Evolutionary conservation across 306 rosid genomes (phyloP), one percentile per base, ranked within the genome.

Genomic region (Betula pendula): DNA sequence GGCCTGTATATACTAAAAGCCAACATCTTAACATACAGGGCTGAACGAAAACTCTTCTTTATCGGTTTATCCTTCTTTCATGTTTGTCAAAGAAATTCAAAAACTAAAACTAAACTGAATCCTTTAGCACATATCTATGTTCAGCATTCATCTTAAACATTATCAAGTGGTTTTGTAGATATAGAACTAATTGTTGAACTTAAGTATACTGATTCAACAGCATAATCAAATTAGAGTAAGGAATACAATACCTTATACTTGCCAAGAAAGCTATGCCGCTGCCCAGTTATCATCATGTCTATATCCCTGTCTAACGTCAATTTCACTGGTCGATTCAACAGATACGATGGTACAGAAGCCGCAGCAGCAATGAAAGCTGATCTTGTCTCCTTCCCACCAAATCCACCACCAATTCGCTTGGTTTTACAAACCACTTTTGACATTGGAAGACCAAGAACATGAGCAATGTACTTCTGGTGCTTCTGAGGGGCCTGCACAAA

Each of bases 331-430:
- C 81, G 89, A 87, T 85, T 90, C 82, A 95, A 83, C 59, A 90
- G 87, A 89, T 87, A 95, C 10, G 98, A 88, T 15, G 98, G 97
- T 74, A 95, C 85, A 73, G 97, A 84, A 79, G 95, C 98, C 15
- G 87, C 98, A 11, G 97, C 97, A 83, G 96, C 88, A 81, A 90
- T 19, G 72, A 87, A 75, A 77, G 96, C 93, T 29, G 97, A 85
- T 82, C 97, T 90, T 67, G 98, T 95, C 89, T 95, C 98, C 89
- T 95, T 95, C 44, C 98, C 97, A 29, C 98, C 98, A 83, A 95
- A 95, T 75, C 97, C 98, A 81, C 98, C 98, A 50, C 98, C 98
- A 73, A 95, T 88, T 71, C 97, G 85, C 87, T 95, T 95, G 74
- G 96, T 95, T 92, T 84, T 95, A 87, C 98, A 95, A 75, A 95